Conservation (phyloP, 2,329 filamentous ascomycete species). For the Nemania diffusa region DNA sequence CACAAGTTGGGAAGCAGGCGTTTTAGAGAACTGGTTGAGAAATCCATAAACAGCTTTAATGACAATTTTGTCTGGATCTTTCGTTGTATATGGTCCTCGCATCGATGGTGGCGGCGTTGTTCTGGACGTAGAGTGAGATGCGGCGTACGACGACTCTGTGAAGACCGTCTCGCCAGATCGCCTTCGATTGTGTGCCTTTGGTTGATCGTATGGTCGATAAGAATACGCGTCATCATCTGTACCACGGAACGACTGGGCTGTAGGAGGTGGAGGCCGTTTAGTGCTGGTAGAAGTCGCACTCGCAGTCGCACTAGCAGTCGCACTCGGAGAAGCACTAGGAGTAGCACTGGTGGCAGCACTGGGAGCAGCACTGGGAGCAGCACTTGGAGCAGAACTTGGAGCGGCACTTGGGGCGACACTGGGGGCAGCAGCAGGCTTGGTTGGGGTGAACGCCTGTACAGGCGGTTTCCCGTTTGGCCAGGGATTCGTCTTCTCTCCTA, state of each 20-base stretch:
- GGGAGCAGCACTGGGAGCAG: too few relatives aligned
- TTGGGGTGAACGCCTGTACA: conserved; percentile 49
- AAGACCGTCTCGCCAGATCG: conserved; percentile 76
- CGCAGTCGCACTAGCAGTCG: conserved; percentile 5
- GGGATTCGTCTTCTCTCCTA: conserved; percentile 75
- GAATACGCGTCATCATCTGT: conserved; percentile 76
- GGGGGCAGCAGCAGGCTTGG: conserved; percentile 40
- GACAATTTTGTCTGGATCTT: conserved; percentile 94
- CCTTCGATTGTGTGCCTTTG: conserved; percentile 66
- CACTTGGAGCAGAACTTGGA: too few relatives aligned
- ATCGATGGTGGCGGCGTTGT: conserved; percentile 86
- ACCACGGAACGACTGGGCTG: conserved; percentile 67
- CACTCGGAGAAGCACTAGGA: conserved; percentile 12
- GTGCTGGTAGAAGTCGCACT: conserved; percentile 39
- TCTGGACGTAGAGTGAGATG: conserved; percentile 82
- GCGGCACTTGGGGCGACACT: too few relatives aligned
- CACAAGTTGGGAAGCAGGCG: conserved; percentile 89
- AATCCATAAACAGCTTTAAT: conserved; percentile 94
- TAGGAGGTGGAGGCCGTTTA: conserved; percentile 47
- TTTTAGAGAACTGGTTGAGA: conserved; percentile 87
- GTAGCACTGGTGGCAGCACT: conserved; percentile 5
- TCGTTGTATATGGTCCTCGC: conserved; percentile 82
- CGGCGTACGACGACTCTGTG: conserved; percentile 87
- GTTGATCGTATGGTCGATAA: conserved; percentile 80
- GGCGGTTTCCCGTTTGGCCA: conserved; percentile 72